phyloP scores from a whole-genome alignment of 2,329 filamentous ascomycete genomes.

The Chrysosphaeria jannelii region DNA sequence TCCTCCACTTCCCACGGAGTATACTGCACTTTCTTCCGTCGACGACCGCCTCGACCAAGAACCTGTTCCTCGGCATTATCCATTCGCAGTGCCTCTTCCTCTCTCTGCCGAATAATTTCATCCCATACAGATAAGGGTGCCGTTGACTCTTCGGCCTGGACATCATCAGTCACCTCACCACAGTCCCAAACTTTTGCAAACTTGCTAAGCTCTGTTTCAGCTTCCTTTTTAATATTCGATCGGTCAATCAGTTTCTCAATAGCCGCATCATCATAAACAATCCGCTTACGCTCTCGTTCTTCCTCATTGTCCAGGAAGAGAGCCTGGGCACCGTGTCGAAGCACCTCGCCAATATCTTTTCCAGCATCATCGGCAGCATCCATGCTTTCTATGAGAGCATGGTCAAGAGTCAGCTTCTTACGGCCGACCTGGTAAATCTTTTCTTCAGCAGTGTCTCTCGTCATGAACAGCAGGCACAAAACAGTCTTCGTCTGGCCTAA shows the following conservation, averaged over 20 bases:
- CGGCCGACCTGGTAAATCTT: conserved; percentile 88
- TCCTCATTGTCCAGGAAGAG: conserved; percentile 46
- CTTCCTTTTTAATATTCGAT: conserved; percentile 29
- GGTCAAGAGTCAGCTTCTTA: conserved; percentile 86
- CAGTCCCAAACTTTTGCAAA: conserved; percentile 73
- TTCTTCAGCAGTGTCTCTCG: conserved; percentile 66
- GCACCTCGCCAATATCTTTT: conserved; percentile 58
- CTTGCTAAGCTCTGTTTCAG: conserved; percentile 60
- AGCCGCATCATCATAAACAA: conserved; percentile 51
- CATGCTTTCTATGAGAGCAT: conserved; percentile 80
- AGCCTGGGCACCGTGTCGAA: conserved; percentile 63
- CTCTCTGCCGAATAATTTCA: conserved; percentile 57
- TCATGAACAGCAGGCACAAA: conserved; percentile 82
- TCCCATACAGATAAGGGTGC: conserved; percentile 50
- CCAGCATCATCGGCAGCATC: conserved; percentile 53
- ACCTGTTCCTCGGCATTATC: conserved; percentile 36
- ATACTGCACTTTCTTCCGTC: conserved; percentile 20
- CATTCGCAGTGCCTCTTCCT: conserved; percentile 45
- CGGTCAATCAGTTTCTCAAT: conserved; percentile 84
- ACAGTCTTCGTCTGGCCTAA: conserved; percentile 95
- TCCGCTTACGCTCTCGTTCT: conserved; percentile 30
- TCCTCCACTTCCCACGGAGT: no score
- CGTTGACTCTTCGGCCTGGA: conserved; percentile 8
- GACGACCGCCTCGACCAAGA: conserved; percentile 64
- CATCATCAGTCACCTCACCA: conserved; percentile 18